Conservation (phyloP, 106 monocot species). For the Iris macrosiphon region DNA sequence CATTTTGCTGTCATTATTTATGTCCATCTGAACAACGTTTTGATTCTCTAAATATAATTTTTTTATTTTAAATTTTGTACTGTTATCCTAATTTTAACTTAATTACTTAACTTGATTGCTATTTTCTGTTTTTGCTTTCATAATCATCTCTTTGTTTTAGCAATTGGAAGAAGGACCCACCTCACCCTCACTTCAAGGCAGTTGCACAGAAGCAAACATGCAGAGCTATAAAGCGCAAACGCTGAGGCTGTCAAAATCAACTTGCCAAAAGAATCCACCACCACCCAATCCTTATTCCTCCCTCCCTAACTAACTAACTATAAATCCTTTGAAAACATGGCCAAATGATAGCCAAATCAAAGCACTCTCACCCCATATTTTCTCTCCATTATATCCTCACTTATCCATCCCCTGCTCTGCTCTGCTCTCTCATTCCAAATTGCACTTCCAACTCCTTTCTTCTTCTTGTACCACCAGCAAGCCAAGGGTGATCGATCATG, state of each 20-base stretch:
- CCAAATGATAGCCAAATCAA: neutral
- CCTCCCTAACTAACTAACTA: conserved; percentile 1
- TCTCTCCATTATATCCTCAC: conserved; percentile 1
- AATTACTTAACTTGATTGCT: too few relatives aligned
- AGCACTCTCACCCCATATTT: neutral
- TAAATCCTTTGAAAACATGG: conserved; percentile 1
- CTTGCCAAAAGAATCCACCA: conserved; percentile 12
- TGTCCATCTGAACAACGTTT: too few relatives aligned
- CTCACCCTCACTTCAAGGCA: neutral
- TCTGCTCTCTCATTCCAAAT: neutral
- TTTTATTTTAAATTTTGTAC: too few relatives aligned
- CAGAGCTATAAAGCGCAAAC: too few relatives aligned
- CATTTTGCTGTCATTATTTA: too few relatives aligned
- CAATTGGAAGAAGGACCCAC: neutral
- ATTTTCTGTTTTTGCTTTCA: too few relatives aligned
- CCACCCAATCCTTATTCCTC: conserved; percentile 10
- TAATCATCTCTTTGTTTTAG: too few relatives aligned
- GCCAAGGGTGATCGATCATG: conserved; percentile 28
- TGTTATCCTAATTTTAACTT: too few relatives aligned
- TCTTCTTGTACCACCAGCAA: too few relatives aligned
- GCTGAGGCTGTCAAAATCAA: neutral
- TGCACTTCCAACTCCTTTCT: neutral
- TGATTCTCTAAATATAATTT: too few relatives aligned
- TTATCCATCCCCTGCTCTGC: neutral
- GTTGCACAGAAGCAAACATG: neutral